Conservation (phyloP, 306 rosid genomes). For the Dryas drummondii region DNA sequence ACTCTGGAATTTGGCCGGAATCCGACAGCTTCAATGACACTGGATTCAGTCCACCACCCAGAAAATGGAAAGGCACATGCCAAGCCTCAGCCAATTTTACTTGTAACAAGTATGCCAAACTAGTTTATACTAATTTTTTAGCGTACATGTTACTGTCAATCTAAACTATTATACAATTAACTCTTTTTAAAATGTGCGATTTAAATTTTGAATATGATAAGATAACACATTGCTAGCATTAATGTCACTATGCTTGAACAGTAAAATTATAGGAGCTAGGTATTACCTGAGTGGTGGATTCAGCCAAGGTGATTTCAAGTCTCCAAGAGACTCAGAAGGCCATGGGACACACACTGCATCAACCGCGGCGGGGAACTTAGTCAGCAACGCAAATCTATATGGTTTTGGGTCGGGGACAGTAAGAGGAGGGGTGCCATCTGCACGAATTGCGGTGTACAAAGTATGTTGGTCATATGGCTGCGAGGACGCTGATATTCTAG, state of each 20-base stretch:
- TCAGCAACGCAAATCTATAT: conserved; percentile 24
- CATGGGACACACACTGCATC: conserved; percentile 60
- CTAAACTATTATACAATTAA: too few relatives aligned
- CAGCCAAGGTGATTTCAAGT: neutral
- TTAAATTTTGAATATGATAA: too few relatives aligned
- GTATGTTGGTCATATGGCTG: conserved; percentile 29
- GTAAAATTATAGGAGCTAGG: conserved; percentile 56
- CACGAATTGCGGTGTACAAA: conserved; percentile 47
- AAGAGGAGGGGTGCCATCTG: conserved; percentile 35
- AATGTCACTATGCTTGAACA: neutral
- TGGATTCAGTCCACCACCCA: conserved; percentile 51
- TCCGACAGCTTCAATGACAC: conserved; percentile 41
- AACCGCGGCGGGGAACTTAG: conserved; percentile 41
- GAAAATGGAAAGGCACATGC: conserved; percentile 58
- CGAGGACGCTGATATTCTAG: conserved; percentile 7
- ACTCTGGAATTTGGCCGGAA: conserved; percentile 56
- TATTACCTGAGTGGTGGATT: conserved; percentile 16
- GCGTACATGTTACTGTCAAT: too few relatives aligned
- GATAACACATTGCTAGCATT: too few relatives aligned
- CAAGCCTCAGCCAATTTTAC: conserved; percentile 32
- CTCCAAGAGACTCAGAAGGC: conserved; percentile 38
- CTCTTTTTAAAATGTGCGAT: too few relatives aligned
- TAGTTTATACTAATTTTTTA: too few relatives aligned
- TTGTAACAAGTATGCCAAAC: conserved; percentile 42
- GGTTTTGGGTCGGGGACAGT: conserved; percentile 44